These are phyloP conservation scores for Afroboletus lepidellus DNA, from an alignment of 1,284 basidiomycete genomes.

Conservation along the genomic window DNA sequence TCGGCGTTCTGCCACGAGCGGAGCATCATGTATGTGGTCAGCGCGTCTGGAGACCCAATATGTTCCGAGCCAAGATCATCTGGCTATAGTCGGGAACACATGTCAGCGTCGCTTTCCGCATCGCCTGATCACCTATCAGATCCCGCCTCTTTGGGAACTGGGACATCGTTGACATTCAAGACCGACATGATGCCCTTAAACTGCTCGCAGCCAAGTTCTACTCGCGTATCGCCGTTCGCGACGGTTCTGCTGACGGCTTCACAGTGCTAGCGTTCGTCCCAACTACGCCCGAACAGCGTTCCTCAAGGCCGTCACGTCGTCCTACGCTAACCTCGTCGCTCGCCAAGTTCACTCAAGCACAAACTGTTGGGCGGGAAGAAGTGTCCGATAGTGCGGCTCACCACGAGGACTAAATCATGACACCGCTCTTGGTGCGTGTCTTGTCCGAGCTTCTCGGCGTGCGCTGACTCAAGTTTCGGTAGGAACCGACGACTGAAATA, in stretches of 20 bases:
- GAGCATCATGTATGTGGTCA: conserved; percentile 47
- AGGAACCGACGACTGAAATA: conserved; percentile 48
- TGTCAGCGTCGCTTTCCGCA: conserved; percentile 15
- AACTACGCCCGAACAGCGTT: conserved; percentile 39
- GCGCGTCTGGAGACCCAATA: conserved; percentile 31
- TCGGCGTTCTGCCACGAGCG: conserved; percentile 49
- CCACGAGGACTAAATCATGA: conserved; percentile 22
- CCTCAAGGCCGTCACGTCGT: conserved; percentile 34
- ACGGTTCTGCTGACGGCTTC: conserved; percentile 62
- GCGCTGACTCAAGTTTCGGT: background rate
- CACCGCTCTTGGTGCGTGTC: conserved; percentile 24
- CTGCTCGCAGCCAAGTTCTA: conserved; percentile 22
- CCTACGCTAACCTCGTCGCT: conserved; percentile 55
- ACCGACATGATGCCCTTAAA: conserved; percentile 28
- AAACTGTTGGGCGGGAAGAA: conserved; percentile 53
- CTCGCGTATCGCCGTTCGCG: conserved; percentile 48
- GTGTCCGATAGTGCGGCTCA: conserved; percentile 30
- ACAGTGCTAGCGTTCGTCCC: conserved; percentile 49
- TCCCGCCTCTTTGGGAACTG: conserved; percentile 30
- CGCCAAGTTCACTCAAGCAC: conserved; percentile 45
- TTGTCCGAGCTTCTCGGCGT: too few species aligned
- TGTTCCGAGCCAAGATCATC: conserved; percentile 39
- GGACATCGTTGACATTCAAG: conserved; percentile 32
- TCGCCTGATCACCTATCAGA: conserved; percentile 10
- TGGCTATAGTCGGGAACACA: conserved; percentile 34